These are phyloP conservation scores for Lactarius indigo DNA, from an alignment of 768 basidiomycete species.

Conservation along the genomic window DNA sequence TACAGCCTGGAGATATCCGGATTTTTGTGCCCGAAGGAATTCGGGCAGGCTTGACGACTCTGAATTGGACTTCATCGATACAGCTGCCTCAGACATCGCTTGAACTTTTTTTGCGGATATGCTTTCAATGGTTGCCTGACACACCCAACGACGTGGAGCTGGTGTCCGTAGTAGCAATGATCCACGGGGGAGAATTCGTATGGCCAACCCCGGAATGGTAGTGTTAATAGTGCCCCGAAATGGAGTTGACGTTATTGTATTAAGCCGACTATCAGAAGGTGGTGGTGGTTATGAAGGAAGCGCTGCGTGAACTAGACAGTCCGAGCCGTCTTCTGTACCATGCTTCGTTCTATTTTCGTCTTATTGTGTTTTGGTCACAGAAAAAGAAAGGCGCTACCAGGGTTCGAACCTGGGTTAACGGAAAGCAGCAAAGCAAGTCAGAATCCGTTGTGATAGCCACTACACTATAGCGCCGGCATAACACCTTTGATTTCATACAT, in stretches of 20 bases:
- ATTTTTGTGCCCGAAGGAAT: conserved; percentile 22
- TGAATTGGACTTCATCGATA: not conserved
- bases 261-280: not conserved
- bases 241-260: not conserved
- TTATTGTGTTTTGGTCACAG: not conserved
- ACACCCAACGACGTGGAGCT: not conserved
- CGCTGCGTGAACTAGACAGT: not conserved
- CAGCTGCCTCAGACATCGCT: conserved; percentile 8
- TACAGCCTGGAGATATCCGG: conserved; percentile 21
- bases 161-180: conserved; percentile 1
- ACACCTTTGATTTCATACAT: not conserved
- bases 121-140: not conserved
- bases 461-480: conserved; percentile 22
- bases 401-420: conserved; percentile 25
- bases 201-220: not conserved
- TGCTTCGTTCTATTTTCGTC: not conserved
- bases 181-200: conserved; percentile 6
- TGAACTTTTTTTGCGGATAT: not conserved
- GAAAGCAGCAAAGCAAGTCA: conserved; percentile 6
- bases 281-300: conserved; percentile 6
- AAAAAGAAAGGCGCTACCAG: conserved; percentile 20
- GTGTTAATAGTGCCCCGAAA: not conserved
- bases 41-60: conserved; percentile 3
- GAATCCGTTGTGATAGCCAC: conserved; percentile 26
- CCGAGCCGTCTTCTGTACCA: too few species aligned